Evolutionary conservation across 2,329 filamentous ascomycete genomes (phyloP), one percentile per base, ranked within the genome.

Genomic region (Talaromyces sp.): DNA sequence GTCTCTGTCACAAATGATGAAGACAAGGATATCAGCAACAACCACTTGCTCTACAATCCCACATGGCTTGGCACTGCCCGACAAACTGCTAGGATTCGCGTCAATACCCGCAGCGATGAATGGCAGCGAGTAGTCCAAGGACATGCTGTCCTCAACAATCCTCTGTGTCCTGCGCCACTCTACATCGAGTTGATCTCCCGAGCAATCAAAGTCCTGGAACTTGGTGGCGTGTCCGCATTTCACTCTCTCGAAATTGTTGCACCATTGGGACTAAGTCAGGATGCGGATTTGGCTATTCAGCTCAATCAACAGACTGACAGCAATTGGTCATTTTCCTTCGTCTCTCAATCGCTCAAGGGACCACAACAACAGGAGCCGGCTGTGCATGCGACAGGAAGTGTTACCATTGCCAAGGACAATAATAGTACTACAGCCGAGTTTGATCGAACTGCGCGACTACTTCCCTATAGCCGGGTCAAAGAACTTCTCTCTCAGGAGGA

Each of bases 141-240:
- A 3, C 58, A 60, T 52, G 58, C 42, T 23, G 58, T 60, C 2
- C 31, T 44, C 6, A 23, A n/a, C 21, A 31, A 48, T 18, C 58
- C 58, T 23, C 25, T 60, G 7, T 60, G 42, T 23, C 58, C 58
- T 50, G 58, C 58, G 16, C 44, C 58, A 16, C 33, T 60, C n/a
- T 60, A 60, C 44, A 28, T 60, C 16, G 58, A 60, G 23, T 33
- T 44, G 9, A 31, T 50, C 8, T 18, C 42, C n/a, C 40, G 28
- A 31, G 58, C 40, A 4, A 28, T 44, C 1, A 44, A 16, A 18
- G 25, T 25, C 6, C 42, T 60, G 28, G 23, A 8, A 18, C 18
- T 21, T 21, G 42, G 35, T 37, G 33, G 14, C 5, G 35, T 21
- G 18, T 11, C 37, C 11, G 23, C 16, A 40, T 40, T 40, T 18